phyloP scores from a whole-genome alignment of 2,329 filamentous ascomycete species.

The Cercospora sesami region DNA sequence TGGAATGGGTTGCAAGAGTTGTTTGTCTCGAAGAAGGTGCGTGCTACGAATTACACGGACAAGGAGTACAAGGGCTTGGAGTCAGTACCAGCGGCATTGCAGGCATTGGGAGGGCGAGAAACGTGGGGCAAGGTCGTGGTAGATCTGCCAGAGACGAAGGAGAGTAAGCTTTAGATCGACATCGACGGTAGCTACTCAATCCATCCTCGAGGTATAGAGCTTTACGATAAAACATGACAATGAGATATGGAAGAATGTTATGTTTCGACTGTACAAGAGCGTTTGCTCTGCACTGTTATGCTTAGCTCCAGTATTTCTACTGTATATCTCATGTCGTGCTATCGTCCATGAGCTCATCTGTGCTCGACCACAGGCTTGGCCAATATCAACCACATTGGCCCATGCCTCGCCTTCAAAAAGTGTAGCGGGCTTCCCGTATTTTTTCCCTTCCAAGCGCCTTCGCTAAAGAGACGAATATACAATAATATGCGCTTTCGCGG shows the following conservation, averaged over 20 bases:
- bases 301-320: background rate
- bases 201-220: background rate
- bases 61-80: conserved; percentile 81
- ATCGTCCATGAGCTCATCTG: conserved; percentile 1
- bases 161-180: conserved; percentile 41
- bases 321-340: background rate
- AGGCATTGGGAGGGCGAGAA: conserved; percentile 73
- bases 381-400: background rate
- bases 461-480: conserved; percentile 15
- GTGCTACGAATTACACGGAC: conserved; percentile 78
- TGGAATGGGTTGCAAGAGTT: conserved; percentile 82
- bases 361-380: background rate
- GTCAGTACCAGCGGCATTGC: conserved; percentile 71
- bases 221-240: background rate
- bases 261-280: background rate
- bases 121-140: conserved; percentile 98
- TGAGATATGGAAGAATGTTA: background rate
- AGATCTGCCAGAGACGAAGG: conserved; percentile 69
- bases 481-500: background rate
- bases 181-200: background rate
- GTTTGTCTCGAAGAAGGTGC: conserved; percentile 75
- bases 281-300: background rate
- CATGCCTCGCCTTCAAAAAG: background rate
- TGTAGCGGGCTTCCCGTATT: background rate
- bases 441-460: conserved; percentile 19